Conservation (phyloP, 805 yeast species). For the Candida hungchunana region DNA sequence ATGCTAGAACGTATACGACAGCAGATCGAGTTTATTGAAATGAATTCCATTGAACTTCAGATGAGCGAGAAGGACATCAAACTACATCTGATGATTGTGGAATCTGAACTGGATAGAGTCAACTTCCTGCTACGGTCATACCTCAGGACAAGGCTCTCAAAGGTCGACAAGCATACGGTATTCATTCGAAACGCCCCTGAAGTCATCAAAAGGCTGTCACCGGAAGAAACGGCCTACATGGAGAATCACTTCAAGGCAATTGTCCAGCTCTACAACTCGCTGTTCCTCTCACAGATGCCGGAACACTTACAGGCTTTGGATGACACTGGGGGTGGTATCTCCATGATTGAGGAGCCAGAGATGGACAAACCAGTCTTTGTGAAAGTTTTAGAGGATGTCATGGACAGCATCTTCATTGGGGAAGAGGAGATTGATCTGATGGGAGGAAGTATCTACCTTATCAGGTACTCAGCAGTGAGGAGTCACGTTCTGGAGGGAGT, state of each 20-base stretch:
- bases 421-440: slow-evolving; percentile 55
- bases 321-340: slow-evolving; percentile 60
- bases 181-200: slow-evolving; percentile 47
- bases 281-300: slow-evolving; percentile 68
- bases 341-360: slow-evolving; percentile 81
- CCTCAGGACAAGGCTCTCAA: slow-evolving; percentile 61
- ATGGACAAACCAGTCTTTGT: slow-evolving; percentile 75
- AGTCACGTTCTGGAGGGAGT: slow-evolving; percentile 37
- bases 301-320: slow-evolving; percentile 66
- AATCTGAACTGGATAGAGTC: slow-evolving; percentile 85
- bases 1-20: slow-evolving; percentile 55
- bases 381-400: slow-evolving; percentile 39
- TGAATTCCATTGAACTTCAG: slow-evolving; percentile 73
- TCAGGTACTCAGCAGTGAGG: slow-evolving; percentile 57
- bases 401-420: slow-evolving; percentile 40
- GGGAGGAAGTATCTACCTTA: slow-evolving; percentile 67
- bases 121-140: slow-evolving; percentile 79
- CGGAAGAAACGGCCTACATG: slow-evolving; percentile 63
- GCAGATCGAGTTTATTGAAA: slow-evolving; percentile 73
- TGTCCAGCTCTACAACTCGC: slow-evolving; percentile 58
- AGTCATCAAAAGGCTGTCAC: slow-evolving; percentile 42
- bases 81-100: slow-evolving; percentile 76
- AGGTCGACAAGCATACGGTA: slow-evolving; percentile 67
- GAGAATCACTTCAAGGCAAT: slow-evolving; percentile 61
- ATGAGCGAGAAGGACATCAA: slow-evolving; percentile 64